phyloP scores from a whole-genome alignment of 2,329 filamentous ascomycete species.

The Penicillium sp. region DNA sequence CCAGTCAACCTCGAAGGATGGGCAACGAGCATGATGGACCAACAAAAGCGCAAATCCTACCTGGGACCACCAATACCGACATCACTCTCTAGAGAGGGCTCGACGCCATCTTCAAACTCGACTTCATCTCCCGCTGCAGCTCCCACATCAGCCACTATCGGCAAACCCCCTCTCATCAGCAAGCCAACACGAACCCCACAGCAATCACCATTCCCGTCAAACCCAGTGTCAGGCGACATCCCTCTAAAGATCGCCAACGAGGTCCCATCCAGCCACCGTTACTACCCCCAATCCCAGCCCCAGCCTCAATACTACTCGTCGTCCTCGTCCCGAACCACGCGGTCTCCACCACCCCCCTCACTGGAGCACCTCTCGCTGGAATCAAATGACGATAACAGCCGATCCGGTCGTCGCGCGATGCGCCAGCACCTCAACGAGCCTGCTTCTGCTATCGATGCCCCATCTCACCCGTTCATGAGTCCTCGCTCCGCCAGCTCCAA shows the following conservation, averaged over 20 bases:
- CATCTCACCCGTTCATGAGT: conserved; percentile 31
- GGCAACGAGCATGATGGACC: conserved; percentile 88
- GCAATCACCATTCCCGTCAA: conserved; percentile 14
- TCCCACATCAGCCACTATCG: conserved; percentile 26
- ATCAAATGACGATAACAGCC: conserved; percentile 26
- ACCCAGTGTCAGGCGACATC: conserved; percentile 52
- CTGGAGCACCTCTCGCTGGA: conserved; percentile 41
- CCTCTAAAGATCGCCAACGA: conserved; percentile 46
- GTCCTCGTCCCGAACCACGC: conserved; percentile 17
- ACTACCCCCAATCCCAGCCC: conserved; percentile 14
- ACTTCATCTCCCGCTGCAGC: conserved; percentile 32
- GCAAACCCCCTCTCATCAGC: conserved; percentile 30
- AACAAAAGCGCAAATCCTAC: conserved; percentile 90
- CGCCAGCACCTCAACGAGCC: conserved; percentile 28
- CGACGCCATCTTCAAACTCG: conserved; percentile 36
- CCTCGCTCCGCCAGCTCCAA: conserved; percentile 35
- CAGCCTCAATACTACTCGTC: conserved; percentile 19
- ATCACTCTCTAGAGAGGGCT: conserved; percentile 52
- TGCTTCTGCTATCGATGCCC: conserved; percentile 32
- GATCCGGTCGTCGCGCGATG: conserved; percentile 23
- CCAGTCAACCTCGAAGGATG: conserved; percentile 88
- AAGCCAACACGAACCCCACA: conserved; percentile 18
- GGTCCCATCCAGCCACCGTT: conserved; percentile 15
- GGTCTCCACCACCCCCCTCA: conserved; percentile 32
- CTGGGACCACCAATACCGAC: conserved; percentile 73